Base-by-base conservation (phyloP, 1,139 yeast species). In the Pichia sp. region DNA sequence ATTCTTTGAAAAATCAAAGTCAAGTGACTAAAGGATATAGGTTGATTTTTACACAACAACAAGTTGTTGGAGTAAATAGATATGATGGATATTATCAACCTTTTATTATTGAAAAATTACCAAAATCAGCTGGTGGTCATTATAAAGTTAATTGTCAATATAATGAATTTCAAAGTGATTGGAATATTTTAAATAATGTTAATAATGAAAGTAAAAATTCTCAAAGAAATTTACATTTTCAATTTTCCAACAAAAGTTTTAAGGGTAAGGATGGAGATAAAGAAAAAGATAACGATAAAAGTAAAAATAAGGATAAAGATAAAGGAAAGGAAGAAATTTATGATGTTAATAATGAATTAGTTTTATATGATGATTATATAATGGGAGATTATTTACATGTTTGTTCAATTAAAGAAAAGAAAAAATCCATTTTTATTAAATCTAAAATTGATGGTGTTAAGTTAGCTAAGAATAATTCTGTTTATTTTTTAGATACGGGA, bases 21-120 rank as follows among this genome's bases (percentile, higher is more conserved):
- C 56, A 55, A 24, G 44, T 43, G 3, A 46, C 51, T 16, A 52
- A 49, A 40, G 62, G 60, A 7, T 57, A 28, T 64, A 64, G 52
- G 65, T 69, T 46, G 64, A 64, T 27, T 49, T 65, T 56, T 59
- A 68, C 47, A 59, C 73, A 39, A 55, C 70, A 43, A 52, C 65
- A 35, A 34, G 62, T 47, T 54, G 61, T 45, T 26, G 46, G 46
- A 4, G 27, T 46, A 2, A 56, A 33, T 30, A 49, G 48, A 5
- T 11, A 25, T 23, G 30, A 49, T 42, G 40, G 47, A 32, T n/a
- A 41, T 41, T 12, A 41, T 37, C 28, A 40, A 35, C 30, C 51
- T 3, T 56, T 60, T 24, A 39, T 45, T 0, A 53, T 59, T 29
- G 60, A 58, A 31, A 59, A 55, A 32, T 42, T 50, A 9, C 41